A percentile compares a stretch with the other conserved stretches of the same genome.
Conservation (phyloP, 805 yeast genomes). For the Phaffomyces thermotolerans region DNA sequence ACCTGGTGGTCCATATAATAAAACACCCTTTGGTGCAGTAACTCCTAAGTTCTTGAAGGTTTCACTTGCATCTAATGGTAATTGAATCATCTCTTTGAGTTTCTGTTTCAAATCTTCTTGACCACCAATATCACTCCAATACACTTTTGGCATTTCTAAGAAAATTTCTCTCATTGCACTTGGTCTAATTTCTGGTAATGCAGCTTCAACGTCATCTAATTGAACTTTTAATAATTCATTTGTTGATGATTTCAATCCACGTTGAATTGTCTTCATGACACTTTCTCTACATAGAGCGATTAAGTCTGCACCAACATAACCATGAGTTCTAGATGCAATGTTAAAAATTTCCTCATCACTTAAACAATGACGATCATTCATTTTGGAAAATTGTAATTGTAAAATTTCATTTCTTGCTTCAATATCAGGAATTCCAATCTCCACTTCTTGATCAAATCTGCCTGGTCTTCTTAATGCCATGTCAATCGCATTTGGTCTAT, state of each 20-base stretch:
- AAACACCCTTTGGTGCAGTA: constrained; percentile 85
- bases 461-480: constrained; percentile 80
- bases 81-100: constrained; percentile 81
- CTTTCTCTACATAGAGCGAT: constrained; percentile 84
- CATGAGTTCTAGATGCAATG: constrained; percentile 80
- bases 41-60: constrained; percentile 75
- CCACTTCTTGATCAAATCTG: constrained; percentile 82
- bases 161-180: constrained; percentile 96
- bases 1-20: constrained; percentile 97
- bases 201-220: constrained; percentile 54
- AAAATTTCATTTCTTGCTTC: constrained; percentile 73
- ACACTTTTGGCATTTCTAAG: constrained; percentile 87
- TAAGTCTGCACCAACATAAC: constrained; percentile 95
- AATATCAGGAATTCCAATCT: constrained; percentile 86
- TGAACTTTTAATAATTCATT: constrained; percentile 33
- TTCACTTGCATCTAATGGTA: constrained; percentile 79
- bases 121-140: constrained; percentile 95
- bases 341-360: constrained; percentile 45
- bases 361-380: constrained; percentile 42
- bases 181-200: constrained; percentile 79
- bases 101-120: constrained; percentile 77
- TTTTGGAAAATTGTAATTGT: constrained; percentile 45
- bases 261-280: constrained; percentile 72
- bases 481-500: constrained; percentile 61
- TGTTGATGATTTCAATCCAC: constrained; percentile 35